Conservation (phyloP, 2,329 filamentous ascomycete genomes). For the Fusarium oxysporum region DNA sequence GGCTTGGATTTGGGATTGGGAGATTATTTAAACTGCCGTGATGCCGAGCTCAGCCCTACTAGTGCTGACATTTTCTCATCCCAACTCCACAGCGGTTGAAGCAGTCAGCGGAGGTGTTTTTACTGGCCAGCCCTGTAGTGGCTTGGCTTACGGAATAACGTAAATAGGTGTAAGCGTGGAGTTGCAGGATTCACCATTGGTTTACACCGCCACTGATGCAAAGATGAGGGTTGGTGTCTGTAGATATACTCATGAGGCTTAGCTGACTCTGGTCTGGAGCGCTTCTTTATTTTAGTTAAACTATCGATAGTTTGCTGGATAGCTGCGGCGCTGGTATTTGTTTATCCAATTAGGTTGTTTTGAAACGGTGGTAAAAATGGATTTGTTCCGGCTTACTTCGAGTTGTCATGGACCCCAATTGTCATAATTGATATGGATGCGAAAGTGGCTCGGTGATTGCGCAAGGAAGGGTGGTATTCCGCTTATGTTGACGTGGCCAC, state of each 20-base stretch:
- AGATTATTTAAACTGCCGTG: slow-evolving; percentile 16
- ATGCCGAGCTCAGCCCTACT: slow-evolving; percentile 24
- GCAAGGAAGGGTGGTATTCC: background rate
- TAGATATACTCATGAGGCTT: background rate
- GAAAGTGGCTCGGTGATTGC: background rate
- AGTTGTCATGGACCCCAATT: background rate
- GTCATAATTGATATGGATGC: background rate
- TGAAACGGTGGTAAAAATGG: background rate
- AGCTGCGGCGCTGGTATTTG: background rate
- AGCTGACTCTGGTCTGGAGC: background rate
- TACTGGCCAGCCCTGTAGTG: background rate
- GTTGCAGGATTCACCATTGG: background rate
- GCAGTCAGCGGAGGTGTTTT: background rate
- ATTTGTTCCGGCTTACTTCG: background rate
- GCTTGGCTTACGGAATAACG: slow-evolving; percentile 7
- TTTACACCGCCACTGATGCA: slow-evolving; percentile 9
- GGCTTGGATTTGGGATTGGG: background rate
- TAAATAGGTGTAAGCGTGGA: slow-evolving; percentile 7
- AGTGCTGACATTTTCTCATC: slow-evolving; percentile 21
- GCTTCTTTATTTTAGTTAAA: slow-evolving; percentile 8
- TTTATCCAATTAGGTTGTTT: background rate
- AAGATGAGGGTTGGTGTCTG: background rate
- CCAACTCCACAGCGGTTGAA: background rate
- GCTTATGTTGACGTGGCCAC: slow-evolving; percentile 9
- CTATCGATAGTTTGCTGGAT: background rate